Base-by-base conservation (phyloP, 2,329 filamentous ascomycete species). In the Chrysosporium queenslandicum region DNA sequence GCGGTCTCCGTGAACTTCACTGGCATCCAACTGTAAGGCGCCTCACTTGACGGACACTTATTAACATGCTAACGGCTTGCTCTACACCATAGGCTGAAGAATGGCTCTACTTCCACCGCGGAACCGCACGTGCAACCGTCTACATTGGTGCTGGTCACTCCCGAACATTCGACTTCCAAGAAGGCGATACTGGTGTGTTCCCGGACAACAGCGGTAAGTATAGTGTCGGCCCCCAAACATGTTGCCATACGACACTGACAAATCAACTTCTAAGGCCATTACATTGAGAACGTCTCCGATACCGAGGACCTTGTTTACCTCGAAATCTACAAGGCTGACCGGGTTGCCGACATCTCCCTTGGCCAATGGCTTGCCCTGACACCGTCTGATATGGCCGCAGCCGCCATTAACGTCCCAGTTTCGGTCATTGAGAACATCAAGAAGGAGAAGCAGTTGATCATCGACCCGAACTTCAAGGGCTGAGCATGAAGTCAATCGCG, bases 291-390 rank as follows among this genome's bases (percentile, higher is more conserved):
- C 63, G 81, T 76, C 0, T 82, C 79, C 0, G 70, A 79, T 1
- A 78, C 74, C 0, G 79, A 85, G 55, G 79, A 82, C 46, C 70
- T 86, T 2, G 73, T 82, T 3, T 85, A 79, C 77, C 77, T 86
- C 27, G 83, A 86, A 63, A 77, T 86, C 16, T 86, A 83, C 71
- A 84, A 83, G 68, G 78, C 76, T 39, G 80, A 85, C 56, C 74
- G 77, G 1, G 80, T 86, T 1, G 79, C 77, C 0, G 83, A 86
- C 60, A 82, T 86, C 56, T 76, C 78, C 0, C 64, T 86, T 40
- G 80, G 78, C 0, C 82, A 86, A 64, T 87, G 82, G 83, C 70
- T 87, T 36, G 82, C 82, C 0, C 68, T 85, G 47, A 85, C 82
- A 0, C 83, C 83, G 0, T 70, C 77, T 0, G 77, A 81, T 45